phyloP scores from a whole-genome alignment of 2,329 filamentous ascomycete species.

The Sclerotiophoma versabilis region DNA sequence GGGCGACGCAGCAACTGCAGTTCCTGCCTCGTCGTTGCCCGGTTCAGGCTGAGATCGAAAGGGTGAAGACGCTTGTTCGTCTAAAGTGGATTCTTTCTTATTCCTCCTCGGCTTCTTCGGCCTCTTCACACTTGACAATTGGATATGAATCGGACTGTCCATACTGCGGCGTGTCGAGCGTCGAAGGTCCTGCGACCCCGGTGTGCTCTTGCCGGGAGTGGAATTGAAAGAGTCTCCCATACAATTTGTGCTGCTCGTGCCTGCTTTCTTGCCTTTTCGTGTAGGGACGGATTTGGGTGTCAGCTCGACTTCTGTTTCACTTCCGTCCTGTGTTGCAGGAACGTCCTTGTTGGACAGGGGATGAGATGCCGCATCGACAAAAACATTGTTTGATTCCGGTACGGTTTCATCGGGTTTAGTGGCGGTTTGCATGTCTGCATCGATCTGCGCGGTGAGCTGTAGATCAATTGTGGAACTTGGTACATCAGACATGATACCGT shows the following conservation, averaged over 20 bases:
- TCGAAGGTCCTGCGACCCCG: conserved; percentile 28
- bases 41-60: conserved; percentile 43
- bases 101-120: conserved; percentile 31
- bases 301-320: conserved; percentile 34
- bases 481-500: conserved; percentile 30
- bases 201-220: conserved; percentile 25
- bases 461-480: conserved; percentile 44
- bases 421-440: conserved; percentile 41
- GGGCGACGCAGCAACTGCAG: conserved; percentile 1
- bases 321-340: conserved; percentile 14
- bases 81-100: conserved; percentile 10
- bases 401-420: conserved; percentile 9
- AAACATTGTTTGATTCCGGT: conserved; percentile 30
- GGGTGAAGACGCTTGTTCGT: conserved; percentile 42
- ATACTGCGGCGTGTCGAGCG: conserved; percentile 39
- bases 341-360: conserved; percentile 1
- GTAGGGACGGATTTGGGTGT: conserved; percentile 18
- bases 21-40: not conserved
- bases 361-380: conserved; percentile 36
- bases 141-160: conserved; percentile 26
- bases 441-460: conserved; percentile 45
- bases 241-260: conserved; percentile 38
- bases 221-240: conserved; percentile 49
- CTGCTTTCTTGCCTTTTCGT: conserved; percentile 17
- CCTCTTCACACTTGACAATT: conserved; percentile 29